phyloP scores from a whole-genome alignment of 768 basidiomycete species.

The Melanogaster broomeanus region DNA sequence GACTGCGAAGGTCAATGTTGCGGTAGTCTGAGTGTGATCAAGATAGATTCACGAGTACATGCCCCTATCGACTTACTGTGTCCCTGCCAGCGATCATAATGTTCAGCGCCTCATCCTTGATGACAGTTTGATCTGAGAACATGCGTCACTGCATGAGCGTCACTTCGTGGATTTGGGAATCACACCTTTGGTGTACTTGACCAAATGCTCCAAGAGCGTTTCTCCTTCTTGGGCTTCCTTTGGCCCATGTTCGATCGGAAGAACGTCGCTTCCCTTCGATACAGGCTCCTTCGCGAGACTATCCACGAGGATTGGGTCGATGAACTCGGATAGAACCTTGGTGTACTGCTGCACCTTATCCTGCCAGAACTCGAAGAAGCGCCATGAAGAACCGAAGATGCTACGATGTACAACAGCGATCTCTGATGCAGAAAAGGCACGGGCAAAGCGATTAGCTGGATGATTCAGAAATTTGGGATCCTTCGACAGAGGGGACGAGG shows the following conservation, averaged over 20 bases:
- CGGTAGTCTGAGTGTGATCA: slow-evolving; percentile 26
- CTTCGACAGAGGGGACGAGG: slow-evolving; percentile 20
- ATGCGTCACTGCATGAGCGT: not conserved
- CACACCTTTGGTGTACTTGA: slow-evolving; percentile 55
- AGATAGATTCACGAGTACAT: not conserved
- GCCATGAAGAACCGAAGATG: slow-evolving; percentile 45
- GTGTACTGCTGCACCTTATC: slow-evolving; percentile 40
- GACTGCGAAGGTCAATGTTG: slow-evolving; percentile 36
- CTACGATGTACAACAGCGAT: slow-evolving; percentile 30
- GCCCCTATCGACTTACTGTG: slow-evolving; percentile 35
- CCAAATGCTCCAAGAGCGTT: slow-evolving; percentile 52
- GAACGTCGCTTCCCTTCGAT: slow-evolving; percentile 8
- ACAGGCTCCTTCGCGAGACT: slow-evolving; percentile 39
- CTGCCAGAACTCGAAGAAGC: slow-evolving; percentile 44
- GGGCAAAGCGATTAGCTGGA: slow-evolving; percentile 38
- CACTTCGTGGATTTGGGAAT: not conserved
- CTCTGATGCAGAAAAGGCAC: slow-evolving; percentile 43
- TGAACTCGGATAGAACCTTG: slow-evolving; percentile 44
- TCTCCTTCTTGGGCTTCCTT: slow-evolving; percentile 40
- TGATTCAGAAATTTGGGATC: slow-evolving; percentile 25
- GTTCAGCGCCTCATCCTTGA: slow-evolving; percentile 30
- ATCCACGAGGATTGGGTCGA: slow-evolving; percentile 48
- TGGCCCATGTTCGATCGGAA: slow-evolving; percentile 11
- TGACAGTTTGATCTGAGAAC: slow-evolving; percentile 18
- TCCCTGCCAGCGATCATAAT: slow-evolving; percentile 40